Evolutionary conservation across 345 rosid species (phyloP).

Genomic region (Chamaenerion angustifolium): DNA sequence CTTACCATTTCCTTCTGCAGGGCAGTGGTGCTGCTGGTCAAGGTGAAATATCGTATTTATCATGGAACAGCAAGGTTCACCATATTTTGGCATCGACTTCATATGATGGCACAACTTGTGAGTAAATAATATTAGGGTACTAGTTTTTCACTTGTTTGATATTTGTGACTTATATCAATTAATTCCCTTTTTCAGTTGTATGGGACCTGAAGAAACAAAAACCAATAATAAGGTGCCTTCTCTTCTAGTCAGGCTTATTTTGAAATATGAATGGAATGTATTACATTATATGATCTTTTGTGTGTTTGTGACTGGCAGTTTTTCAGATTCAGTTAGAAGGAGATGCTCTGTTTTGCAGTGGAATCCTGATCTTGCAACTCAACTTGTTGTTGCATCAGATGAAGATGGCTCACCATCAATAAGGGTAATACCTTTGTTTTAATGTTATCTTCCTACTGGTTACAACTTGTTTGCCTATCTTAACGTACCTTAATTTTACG

Average conservation of each 20-base stretch:
- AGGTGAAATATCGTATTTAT: conserved; percentile 89
- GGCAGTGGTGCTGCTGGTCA: conserved; percentile 87
- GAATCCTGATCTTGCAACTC: conserved; percentile 98
- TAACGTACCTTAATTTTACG: conserved; percentile 8
- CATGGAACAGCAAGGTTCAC: conserved; percentile 94
- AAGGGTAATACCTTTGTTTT: conserved; percentile 2
- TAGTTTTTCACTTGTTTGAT: conserved; percentile 1
- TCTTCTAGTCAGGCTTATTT: not conserved
- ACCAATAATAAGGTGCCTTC: conserved; percentile 65
- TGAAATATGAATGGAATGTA: conserved; percentile 2
- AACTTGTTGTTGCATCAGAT: conserved; percentile 95
- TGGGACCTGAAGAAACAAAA: conserved; percentile 99
- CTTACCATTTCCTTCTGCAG: conserved; percentile 25
- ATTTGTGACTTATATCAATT: conserved; percentile 4
- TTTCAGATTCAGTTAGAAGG: conserved; percentile 80
- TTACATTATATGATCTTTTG: conserved; percentile 2
- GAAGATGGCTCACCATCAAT: conserved; percentile 60
- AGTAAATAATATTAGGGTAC: conserved; percentile 13
- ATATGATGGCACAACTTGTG: conserved; percentile 87
- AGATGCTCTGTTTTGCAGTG: conserved; percentile 97
- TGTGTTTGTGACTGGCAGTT: conserved; percentile 31
- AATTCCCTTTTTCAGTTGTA: conserved; percentile 40
- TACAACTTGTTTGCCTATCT: conserved; percentile 1
- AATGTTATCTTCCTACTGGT: not conserved
- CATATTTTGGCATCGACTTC: conserved; percentile 95